Base-by-base conservation (phyloP, 495 filamentous ascomycete species). In the Lasiosphaeris hirsuta region DNA sequence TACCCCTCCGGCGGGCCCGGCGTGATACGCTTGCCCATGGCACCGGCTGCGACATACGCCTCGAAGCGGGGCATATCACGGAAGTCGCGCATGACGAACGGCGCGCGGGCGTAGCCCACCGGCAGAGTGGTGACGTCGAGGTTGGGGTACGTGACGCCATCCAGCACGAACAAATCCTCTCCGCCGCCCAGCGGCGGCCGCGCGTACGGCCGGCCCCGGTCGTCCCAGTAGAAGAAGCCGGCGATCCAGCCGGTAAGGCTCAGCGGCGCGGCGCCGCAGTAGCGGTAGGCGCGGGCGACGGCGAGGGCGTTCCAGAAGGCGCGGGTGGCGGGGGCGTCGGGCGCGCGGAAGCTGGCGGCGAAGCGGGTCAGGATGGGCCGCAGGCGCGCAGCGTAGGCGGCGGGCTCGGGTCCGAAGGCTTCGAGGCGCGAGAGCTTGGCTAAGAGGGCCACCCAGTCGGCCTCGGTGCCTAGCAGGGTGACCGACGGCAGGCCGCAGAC, bases 221-320 rank as follows among this genome's bases (percentile, higher is more conserved):
- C 62, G 14, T 70, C 46, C 78, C 78, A 82, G 65, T 74, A 77
- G 41, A 69, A 71, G 65, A 82, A 82, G 0, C 70, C 79, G 0
- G 75, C 73, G 53, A 80, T 70, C 78, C 77, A 81, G 11, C 79
- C 78, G 0, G 66, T 72, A 3, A 75, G 49, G 43, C 62, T 63
- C 1, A 52, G 17, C 1, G 70, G 58, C 0, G 70, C 66, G 33
- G 63, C 71, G 1, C 71, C 72, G 15, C 54, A 60, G 7, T 51
- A 33, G 1, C 17, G 60, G 30, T 2, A 39, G 1, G 17, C 41
- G 10, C 18, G 15, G 10, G 60, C 63, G 19, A 57, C 49, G 10
- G 65, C 75, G 43, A 76, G 74, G 7, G 43, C 40, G 17, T 65
- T 60, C 79, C 79, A 83, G 59, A 83, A 83, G 1, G 58, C 51